Percentiles rank a stretch among this genome's conserved stretches.
Conservation (phyloP, 2,329 filamentous ascomycete genomes). For the Colletotrichum spaethianum region DNA sequence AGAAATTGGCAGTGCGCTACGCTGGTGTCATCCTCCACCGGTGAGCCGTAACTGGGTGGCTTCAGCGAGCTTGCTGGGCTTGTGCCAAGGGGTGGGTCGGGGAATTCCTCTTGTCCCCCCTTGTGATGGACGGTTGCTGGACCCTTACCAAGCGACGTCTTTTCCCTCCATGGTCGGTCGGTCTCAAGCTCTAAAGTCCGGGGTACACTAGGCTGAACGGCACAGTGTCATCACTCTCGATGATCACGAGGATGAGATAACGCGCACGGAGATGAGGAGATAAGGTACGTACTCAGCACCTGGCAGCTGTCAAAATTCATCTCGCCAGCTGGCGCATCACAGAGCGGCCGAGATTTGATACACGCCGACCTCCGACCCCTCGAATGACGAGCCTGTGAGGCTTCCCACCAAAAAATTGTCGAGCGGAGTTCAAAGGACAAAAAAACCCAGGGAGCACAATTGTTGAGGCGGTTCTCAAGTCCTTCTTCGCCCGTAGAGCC, state of each 20-base stretch:
- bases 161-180: constrained; percentile 19
- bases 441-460: constrained; percentile 31
- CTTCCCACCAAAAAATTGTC: constrained; percentile 36
- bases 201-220: constrained; percentile 20
- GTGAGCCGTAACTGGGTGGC: neutral
- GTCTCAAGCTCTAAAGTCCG: constrained; percentile 37
- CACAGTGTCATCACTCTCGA: constrained; percentile 8
- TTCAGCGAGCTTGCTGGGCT: neutral
- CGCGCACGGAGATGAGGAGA: constrained; percentile 3
- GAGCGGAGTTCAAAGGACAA: constrained; percentile 14
- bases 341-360: neutral
- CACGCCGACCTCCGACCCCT: neutral
- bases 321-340: constrained; percentile 8
- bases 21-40: constrained; percentile 1
- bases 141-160: constrained; percentile 7
- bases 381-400: constrained; percentile 1
- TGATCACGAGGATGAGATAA: constrained; percentile 18
- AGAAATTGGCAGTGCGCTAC: constrained; percentile 2
- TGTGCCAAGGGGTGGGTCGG: constrained; percentile 5
- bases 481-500: neutral
- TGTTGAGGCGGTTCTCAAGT: constrained; percentile 26
- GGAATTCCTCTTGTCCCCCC: neutral
- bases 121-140: neutral
- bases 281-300: neutral
- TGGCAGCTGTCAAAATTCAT: neutral